Evolutionary conservation across 2,329 filamentous ascomycete species (phyloP), one percentile per base, ranked within the genome.

Genomic region (Curvularia sp.): DNA sequence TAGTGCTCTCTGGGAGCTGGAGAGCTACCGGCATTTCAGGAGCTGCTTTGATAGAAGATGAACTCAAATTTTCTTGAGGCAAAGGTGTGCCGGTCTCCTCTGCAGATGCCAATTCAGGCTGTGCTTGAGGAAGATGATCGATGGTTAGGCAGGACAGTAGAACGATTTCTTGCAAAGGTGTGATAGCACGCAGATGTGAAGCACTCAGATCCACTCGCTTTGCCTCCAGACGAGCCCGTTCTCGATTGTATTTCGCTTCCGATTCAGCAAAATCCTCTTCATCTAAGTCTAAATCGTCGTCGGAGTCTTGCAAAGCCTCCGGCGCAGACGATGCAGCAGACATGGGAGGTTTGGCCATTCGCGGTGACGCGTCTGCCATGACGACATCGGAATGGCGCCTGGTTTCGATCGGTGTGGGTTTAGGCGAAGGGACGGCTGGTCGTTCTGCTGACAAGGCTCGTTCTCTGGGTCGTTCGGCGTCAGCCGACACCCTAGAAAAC

Each of bases 221-320:
- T 3, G 78, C 71, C 60, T 80, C 78, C 5, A 82, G 71, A 48
- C 74, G 71, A 12, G 80, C 71, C 62, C 80, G 81, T 56, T 80
- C 76, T 9, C 77, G 72, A 42, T 80, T 79, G 59, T 80, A 82
- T 48, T 80, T 81, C 5, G 77, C 78, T 66, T 82, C 79, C 19
- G 78, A 77, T 30, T 80, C 75, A 8, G 79, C 79, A 51, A 80
- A 78, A 52, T 81, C 77, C 32, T 72, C 79, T 56, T 82, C 80
- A 32, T 79, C 78, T 10, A 80, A 71, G 60, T 81, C 80, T 51
- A 81, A 71, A 48, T 80, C 80, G 49, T 82, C 80, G 19, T 83
- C 80, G 21, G 80, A 81, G 49, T 79, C 80, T 53, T 73, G 70
- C 23, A 76, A 54, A 5, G 63, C 69, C 53, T 74, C 68, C 5